Evolutionary conservation across 306 rosid genomes (phyloP), one percentile per base, ranked within the genome.

Genomic region (Luffa acutangula): DNA sequence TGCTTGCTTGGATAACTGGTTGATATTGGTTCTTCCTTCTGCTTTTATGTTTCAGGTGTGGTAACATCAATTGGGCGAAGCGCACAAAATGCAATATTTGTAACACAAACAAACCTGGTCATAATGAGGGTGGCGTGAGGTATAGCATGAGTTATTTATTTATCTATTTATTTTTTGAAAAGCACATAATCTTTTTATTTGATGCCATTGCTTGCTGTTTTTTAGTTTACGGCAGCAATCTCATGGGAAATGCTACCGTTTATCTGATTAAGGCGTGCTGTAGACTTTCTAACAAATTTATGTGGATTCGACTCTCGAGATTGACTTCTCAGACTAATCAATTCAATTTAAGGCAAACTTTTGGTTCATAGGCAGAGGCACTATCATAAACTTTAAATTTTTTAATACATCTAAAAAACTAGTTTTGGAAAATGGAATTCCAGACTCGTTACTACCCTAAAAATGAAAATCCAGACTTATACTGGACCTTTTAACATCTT

Each of bases 41-140:
- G 76, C 39, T 70, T 37, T 42, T 45, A 70, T 11, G 75, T 84
- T 77, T 67, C 83, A 95, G 99, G 99, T 95, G 99, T 89, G 99
- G 82, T 82, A 95, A 95, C 82, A 93, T 95, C 88, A 95, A 95
- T 73, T 95, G 99, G 99, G 99, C 99, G 54, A 95, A 95, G 90
- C 91, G 99, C 69, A 85, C 85, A 15, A 95, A 95, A 85, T 95
- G 99, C 91, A 95, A 95, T 79, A 88, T 95, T 81, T 95, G 99
- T 93, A 95, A 95, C 86, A 95, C 99, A 31, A 95, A 95, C 74
- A 95, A 90, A 83, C 97, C 99, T 18, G 99, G 99, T 79, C 93
- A 87, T 80, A 91, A 80, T 60, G 99, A 95, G 84, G 99, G 99
- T 84, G 99, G 99, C 39, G 97, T 93, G 63, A 95, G 99, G 99